A percentile compares a stretch with the other conserved stretches of the same genome.
These are phyloP conservation scores for Boehmeria nivea DNA, from an alignment of 306 rosid genomes.

Conservation along the genomic window DNA sequence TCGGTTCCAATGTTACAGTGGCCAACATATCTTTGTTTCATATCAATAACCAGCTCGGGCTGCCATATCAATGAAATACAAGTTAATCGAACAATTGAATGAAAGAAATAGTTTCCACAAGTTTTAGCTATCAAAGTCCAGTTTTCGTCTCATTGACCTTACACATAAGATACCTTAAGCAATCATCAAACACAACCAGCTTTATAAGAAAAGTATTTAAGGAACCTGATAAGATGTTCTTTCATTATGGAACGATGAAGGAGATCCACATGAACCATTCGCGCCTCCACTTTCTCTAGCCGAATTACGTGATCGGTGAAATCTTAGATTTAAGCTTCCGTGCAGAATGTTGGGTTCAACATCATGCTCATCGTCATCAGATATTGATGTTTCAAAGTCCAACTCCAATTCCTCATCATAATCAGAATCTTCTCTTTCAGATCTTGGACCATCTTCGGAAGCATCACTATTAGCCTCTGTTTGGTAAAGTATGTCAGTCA, in stretches of 20 bases:
- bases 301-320: conserved; percentile 70
- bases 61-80: conserved; percentile 30
- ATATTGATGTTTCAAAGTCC: conserved; percentile 83
- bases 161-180: neutral
- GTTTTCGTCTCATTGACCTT: neutral
- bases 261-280: conserved; percentile 67
- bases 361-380: conserved; percentile 80
- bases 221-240: conserved; percentile 59
- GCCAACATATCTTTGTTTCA: conserved; percentile 89
- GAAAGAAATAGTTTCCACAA: neutral
- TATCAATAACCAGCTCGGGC: conserved; percentile 82
- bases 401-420: conserved; percentile 85
- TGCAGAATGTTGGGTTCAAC: conserved; percentile 68
- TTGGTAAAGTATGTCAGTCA: conserved; percentile 79
- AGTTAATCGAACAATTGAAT: neutral
- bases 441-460: conserved; percentile 83
- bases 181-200: neutral
- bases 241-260: conserved; percentile 65
- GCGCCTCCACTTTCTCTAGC: conserved; percentile 49
- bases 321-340: conserved; percentile 83
- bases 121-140: neutral
- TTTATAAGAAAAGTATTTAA: neutral
- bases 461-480: conserved; percentile 76
- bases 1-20: conserved; percentile 97
- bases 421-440: conserved; percentile 93